Conservation (phyloP, 2,329 filamentous ascomycete genomes). For the Claviceps sp. region DNA sequence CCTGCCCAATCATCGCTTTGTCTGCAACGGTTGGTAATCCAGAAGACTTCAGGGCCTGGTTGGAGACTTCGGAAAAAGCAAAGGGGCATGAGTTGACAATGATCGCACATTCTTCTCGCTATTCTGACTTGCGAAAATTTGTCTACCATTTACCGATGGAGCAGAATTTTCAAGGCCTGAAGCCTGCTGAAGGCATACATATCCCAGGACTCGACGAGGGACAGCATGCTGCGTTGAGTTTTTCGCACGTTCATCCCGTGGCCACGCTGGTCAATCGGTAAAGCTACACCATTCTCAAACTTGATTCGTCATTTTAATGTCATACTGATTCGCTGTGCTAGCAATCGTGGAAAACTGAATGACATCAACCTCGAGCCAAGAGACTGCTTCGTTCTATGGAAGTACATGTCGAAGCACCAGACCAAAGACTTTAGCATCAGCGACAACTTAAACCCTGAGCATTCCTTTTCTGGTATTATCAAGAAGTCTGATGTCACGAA, state of each 20-base stretch:
- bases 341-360: conserved; percentile 47
- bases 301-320: not conserved
- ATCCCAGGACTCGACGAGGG: conserved; percentile 32
- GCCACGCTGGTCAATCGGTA: conserved; percentile 45
- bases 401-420: conserved; percentile 46
- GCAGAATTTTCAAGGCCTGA: conserved; percentile 39
- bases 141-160: conserved; percentile 39
- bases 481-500: not conserved
- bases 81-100: conserved; percentile 53
- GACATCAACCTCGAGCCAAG: conserved; percentile 58
- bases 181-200: conserved; percentile 25
- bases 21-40: conserved; percentile 73
- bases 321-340: conserved; percentile 9
- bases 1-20: conserved; percentile 65
- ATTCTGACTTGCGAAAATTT: conserved; percentile 69
- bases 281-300: not conserved
- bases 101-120: conserved; percentile 54
- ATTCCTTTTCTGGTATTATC: not conserved
- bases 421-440: conserved; percentile 16
- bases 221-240: conserved; percentile 26
- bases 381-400: conserved; percentile 56
- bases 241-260: conserved; percentile 56
- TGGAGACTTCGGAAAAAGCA: conserved; percentile 47
- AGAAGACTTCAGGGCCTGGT: conserved; percentile 54
- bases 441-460: not conserved